phyloP scores from a whole-genome alignment of 2,329 filamentous ascomycete species.

The Aureobasidium uvarum region DNA sequence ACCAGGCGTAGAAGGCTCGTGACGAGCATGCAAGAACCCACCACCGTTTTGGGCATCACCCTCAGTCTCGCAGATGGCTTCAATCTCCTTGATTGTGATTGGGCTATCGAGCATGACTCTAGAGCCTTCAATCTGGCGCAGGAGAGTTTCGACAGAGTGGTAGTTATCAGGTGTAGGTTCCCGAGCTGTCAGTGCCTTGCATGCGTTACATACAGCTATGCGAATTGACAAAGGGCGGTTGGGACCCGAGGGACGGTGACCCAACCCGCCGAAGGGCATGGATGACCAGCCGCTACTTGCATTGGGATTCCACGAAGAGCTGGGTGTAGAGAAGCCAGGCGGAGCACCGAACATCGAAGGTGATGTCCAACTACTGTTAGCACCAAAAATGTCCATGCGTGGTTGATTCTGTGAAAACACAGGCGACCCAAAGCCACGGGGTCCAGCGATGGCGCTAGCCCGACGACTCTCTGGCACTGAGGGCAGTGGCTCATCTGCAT shows the following conservation, averaged over 20 bases:
- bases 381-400: conserved; percentile 38
- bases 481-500: conserved; percentile 64
- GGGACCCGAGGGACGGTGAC: conserved; percentile 43
- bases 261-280: conserved; percentile 52
- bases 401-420: conserved; percentile 37
- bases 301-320: conserved; percentile 42
- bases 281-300: conserved; percentile 44
- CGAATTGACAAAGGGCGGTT: conserved; percentile 66
- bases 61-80: conserved; percentile 86
- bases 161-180: conserved; percentile 56
- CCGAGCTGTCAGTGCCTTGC: conserved; percentile 59
- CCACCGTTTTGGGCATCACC: conserved; percentile 84
- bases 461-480: conserved; percentile 42
- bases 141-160: conserved; percentile 64
- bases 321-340: conserved; percentile 38
- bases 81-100: conserved; percentile 65
- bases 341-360: conserved; percentile 43
- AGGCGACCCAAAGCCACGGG: conserved; percentile 33
- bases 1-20: conserved; percentile 39
- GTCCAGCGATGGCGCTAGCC: conserved; percentile 30
- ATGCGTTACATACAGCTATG: conserved; percentile 73
- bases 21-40: conserved; percentile 73
- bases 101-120: conserved; percentile 55
- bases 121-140: conserved; percentile 64
- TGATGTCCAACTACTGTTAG: conserved; percentile 45